Percentiles rank a stretch among this genome's conserved stretches.
Evolutionary conservation across 106 monocot genomes (phyloP).

Genomic region (Allium cepa): DNA sequence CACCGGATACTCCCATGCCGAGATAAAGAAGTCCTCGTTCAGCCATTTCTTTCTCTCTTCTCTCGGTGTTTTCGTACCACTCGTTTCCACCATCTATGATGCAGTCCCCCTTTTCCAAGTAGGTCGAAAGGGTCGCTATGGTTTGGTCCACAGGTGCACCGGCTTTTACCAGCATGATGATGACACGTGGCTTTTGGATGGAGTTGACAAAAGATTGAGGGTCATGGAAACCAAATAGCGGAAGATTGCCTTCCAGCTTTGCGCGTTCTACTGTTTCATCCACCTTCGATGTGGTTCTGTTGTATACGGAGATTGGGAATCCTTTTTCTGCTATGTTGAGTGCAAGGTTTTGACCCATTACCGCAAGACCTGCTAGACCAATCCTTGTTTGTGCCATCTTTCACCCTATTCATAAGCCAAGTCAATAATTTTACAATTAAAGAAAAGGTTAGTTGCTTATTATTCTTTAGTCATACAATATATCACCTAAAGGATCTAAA

Average conservation of each 20-base stretch:
- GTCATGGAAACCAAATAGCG: conserved; percentile 38
- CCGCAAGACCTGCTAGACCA: conserved; percentile 49
- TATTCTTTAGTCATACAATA: too few species aligned
- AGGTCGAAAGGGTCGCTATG: conserved; percentile 29
- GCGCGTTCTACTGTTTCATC: conserved; percentile 49
- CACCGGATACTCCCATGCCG: conserved; percentile 59
- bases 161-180: conserved; percentile 52
- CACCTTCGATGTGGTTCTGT: conserved; percentile 45
- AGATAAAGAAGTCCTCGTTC: conserved; percentile 43
- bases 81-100: conserved; percentile 54
- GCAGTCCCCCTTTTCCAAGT: conserved; percentile 47
- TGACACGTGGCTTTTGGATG: conserved; percentile 43
- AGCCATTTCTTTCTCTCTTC: conserved; percentile 47
- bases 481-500: too few species aligned
- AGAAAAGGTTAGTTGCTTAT: too few species aligned
- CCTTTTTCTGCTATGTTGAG: conserved; percentile 56
- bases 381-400: conserved; percentile 46
- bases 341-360: conserved; percentile 59
- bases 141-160: conserved; percentile 56
- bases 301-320: conserved; percentile 52
- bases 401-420: conserved; percentile 11
- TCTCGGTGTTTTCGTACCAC: conserved; percentile 59
- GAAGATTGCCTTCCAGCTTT: conserved; percentile 41
- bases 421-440: too few species aligned
- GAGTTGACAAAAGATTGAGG: conserved; percentile 38